Evolutionary conservation across 306 rosid genomes (phyloP), one percentile per base, ranked within the genome.

Genomic region (Rosa lucieae): DNA sequence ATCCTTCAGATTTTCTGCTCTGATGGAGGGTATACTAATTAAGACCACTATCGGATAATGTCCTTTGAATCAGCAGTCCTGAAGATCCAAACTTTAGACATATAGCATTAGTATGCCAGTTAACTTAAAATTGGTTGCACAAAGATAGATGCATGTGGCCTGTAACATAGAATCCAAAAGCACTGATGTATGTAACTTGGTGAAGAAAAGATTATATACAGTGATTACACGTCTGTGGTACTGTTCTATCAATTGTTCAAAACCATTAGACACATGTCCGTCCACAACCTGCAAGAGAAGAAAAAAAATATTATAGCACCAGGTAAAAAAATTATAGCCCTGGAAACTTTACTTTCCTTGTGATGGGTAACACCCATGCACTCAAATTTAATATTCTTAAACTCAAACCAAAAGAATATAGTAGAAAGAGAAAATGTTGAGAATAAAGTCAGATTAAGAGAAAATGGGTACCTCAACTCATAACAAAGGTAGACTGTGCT

Each of bases 171-270:
- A 71, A 49, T 37, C 3, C 18, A 49, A 43, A 48, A 47, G 58
- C 56, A 46, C 11, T 70, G 74, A 48, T 71, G 9, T 26, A 5
- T 0, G 26, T 10, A 23, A 70, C 74, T 12, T 48, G 10, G 62
- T 35, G 43, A 42, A 26, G 81, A 53, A 71, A 10, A 52, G 62
- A 75, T 29, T 13, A 75, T 77, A 32, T 79, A 83, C 83, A 29
- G 86, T 69, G 77, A 83, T 75, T 39, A 83, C 86, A 26, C 86
- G 79, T 79, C 78, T 83, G 5, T 83, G 86, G 56, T 70, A 14
- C 42, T 79, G 83, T 53, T 79, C 78, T 58, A 83, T 78, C 80
- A 83, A 23, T 5, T 14, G 83, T 63, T 79, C 86, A 79, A 83
- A 83, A n/a, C 86, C 86, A 17, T 61, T 70, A 51, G 83, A 73